Evolutionary conservation across 768 basidiomycete species (phyloP), one percentile per base, ranked within the genome.

Genomic region (Daedaleopsis nitida): DNA sequence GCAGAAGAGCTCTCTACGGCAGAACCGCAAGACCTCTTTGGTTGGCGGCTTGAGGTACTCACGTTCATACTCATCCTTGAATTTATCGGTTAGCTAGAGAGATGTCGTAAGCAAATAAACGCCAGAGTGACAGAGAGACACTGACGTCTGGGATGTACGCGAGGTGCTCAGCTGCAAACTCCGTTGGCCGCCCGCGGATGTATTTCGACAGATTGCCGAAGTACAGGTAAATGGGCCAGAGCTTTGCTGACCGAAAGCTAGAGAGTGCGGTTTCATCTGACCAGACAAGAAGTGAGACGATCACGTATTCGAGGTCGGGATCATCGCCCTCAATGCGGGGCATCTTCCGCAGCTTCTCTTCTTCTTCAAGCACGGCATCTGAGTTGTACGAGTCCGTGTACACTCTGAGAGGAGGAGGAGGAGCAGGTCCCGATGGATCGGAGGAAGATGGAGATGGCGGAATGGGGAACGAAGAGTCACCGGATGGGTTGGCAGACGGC

Each of bases 131-230:
- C 13, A 14, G 43, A n/a, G 24, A 24, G 24, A 12, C 13, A 62
- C 69, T 55, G 58, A 79, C 77, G 17, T 69, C 67, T 1, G 80
- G 81, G 21, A 81, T 71, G 65, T 81, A 81, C 11, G 77, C 80
- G 1, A 80, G 14, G 57, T 78, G 78, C 59, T 80, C 74, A 21
- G 69, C 66, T 1, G 76, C 72, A 23, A 69, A 65, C 0, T 69
- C 69, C 10, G 63, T 67, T 79, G n/a, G n/a, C n/a, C n/a, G n/a
- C n/a, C n/a, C n/a, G n/a, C n/a, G n/a, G n/a, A n/a, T n/a, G n/a
- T n/a, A 80, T 63, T 82, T 82, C 0, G 77, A 78, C 9, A 73
- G 65, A 55, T 77, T 78, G 1, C 77, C 78, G 24, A 79, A 70
- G 42, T 58, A 76, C 0, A 73, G 35, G 56, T 81, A 81, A 0